Evolutionary conservation across 257 asterid genomes (phyloP), one percentile per base, ranked within the genome.

Genomic region (Galeopsis tetrahit): DNA sequence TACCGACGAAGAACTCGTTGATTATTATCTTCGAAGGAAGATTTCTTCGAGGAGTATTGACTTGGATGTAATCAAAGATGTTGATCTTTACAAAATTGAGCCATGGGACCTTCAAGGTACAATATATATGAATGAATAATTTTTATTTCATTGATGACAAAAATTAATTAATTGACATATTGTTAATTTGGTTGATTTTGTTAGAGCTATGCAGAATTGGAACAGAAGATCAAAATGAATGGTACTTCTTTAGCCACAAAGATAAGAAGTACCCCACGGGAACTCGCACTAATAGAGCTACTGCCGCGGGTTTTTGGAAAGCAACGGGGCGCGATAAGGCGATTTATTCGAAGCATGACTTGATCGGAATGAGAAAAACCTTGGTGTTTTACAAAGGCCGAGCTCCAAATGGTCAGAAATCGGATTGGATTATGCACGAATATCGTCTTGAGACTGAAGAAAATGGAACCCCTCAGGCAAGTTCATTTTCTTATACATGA

Each of bases 31-130:
- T 7, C 86, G 97, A 74, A 83, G 88, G 81, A 93, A 93, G 79
- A 66, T 93, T 7, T 75, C 76, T 55, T 82, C 86, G 4, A 73
- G 88, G 75, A 71, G 84, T 44, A 90, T 87, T 9, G 96, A 89
- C 76, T 83, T 93, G 64, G 95, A 90, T 71, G 96, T 90, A 7
- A 87, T 93, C 64, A 93, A 89, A 76, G 98, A 89, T 28, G 90
- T 93, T 10, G 97, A 93, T 83, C 98, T 93, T 56, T 93, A 93
- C 83, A 93, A 76, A 78, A 93, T 93, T 31, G 98, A 93, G 77
- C 98, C 98, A 0, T 93, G 98, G 98, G 98, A 93, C 85, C 97
- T 93, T 83, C 92, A 89, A 88, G 98, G 98, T 93, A 70, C 52
- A 3, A 21, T 34, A 1, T 0, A 10, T 4, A 4, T 21, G 1